Percentiles rank a stretch among this genome's conserved stretches.
phyloP scores from a whole-genome alignment of 768 basidiomycete species.

The Leccinum disarticulatum region DNA sequence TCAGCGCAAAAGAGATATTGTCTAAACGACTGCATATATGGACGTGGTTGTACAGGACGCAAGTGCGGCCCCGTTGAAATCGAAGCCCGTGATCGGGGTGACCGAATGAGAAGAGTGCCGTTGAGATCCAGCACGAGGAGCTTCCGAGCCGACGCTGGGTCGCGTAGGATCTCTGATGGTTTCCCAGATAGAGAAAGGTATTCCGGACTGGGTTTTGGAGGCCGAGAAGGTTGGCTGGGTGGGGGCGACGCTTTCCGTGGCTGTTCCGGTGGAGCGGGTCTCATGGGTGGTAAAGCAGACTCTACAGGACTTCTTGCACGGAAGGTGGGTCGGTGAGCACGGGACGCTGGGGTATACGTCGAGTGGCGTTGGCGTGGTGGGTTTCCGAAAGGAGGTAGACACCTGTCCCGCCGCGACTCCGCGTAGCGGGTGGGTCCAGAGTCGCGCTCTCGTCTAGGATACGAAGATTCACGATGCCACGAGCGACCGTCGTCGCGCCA shows the following conservation, averaged over 20 bases:
- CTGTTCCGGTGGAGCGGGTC: neutral
- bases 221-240: slow-evolving; percentile 1
- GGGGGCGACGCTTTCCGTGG: slow-evolving; percentile 7
- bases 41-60: slow-evolving; percentile 54
- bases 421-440: slow-evolving; percentile 7
- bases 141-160: slow-evolving; percentile 45
- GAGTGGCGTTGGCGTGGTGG: slow-evolving; percentile 14
- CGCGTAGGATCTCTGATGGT: slow-evolving; percentile 27
- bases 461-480: slow-evolving; percentile 10
- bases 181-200: slow-evolving; percentile 37
- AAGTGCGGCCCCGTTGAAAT: slow-evolving; percentile 18
- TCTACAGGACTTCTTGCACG: slow-evolving; percentile 13
- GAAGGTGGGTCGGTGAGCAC: slow-evolving; percentile 4
- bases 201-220: slow-evolving; percentile 30
- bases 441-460: slow-evolving; percentile 8
- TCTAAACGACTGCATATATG: slow-evolving; percentile 62
- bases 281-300: neutral
- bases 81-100: slow-evolving; percentile 28
- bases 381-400: slow-evolving; percentile 1
- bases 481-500: slow-evolving; percentile 13
- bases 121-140: slow-evolving; percentile 68
- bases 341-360: slow-evolving; percentile 8
- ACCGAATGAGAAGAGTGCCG: slow-evolving; percentile 68
- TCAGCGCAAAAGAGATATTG: slow-evolving; percentile 60
- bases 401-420: slow-evolving; percentile 8